Base-by-base conservation (phyloP, 805 yeast species). In the Yamadazyma takamatsuzukensis region DNA sequence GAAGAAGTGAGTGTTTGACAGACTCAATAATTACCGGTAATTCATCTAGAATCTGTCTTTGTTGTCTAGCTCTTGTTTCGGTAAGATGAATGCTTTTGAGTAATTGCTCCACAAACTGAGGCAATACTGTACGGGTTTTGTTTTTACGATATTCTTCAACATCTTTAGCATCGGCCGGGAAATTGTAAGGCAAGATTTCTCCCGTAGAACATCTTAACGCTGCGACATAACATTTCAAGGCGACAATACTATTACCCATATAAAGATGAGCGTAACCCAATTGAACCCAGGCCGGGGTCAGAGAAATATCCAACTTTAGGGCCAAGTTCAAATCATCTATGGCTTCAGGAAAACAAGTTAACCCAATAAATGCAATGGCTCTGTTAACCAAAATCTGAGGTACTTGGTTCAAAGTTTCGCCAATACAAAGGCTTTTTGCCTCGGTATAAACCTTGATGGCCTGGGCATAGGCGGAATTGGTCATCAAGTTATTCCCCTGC, bases 231-330 rank as follows among this genome's bases (percentile, higher is more conserved):
- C 64, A 56, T 30, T 48, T 45, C 27, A 64, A 44, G 2, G 68
- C 57, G 7, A 54, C 29, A 16, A 63, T 39, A 28, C 62, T 54
- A 22, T 44, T 44, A 4, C 70, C 70, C 62, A 64, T 54, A 42
- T 61, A 64, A 22, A 65, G 44, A 27, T 64, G 67, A 41, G 68
- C 64, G 47, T 63, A 65, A 4, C 68, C 70, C 37, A 65, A 48
- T 45, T 65, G 71, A 13, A 62, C 48, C 71, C 71, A 65, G 5
- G 68, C 71, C 2, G 70, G 64, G 4, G 64, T 54, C 39, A 57
- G 61, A 5, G 56, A 47, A 19, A 56, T 41, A 37, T 64, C 69
- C 23, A 42, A 30, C 14, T 30, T 26, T 7, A 64, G 40, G 0
- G 70, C 69, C 11, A 30, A 28, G 33, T 59, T 54, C 41, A 65